These are phyloP conservation scores for Aspergillus chevalieri DNA, from an alignment of 2,329 filamentous ascomycete genomes.

Conservation along the genomic window DNA sequence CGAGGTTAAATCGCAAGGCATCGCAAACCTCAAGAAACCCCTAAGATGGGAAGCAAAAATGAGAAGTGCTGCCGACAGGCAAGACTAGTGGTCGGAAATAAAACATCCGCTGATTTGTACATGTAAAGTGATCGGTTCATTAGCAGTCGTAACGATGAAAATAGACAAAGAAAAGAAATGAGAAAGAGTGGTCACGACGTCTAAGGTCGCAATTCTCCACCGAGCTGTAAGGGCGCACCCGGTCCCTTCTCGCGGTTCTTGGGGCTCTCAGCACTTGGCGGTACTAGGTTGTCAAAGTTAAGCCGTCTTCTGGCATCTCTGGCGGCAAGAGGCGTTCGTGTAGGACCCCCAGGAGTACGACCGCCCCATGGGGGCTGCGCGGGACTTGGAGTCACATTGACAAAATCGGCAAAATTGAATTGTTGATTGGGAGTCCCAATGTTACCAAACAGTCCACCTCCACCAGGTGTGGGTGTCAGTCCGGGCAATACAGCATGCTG, in stretches of 20 bases:
- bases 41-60: background rate
- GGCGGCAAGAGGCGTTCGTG: conserved; percentile 63
- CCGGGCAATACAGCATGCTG: conserved; percentile 50
- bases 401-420: conserved; percentile 94
- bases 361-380: conserved; percentile 74
- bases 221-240: conserved; percentile 60
- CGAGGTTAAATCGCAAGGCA: background rate
- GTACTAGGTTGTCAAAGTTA: conserved; percentile 72
- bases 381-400: conserved; percentile 94
- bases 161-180: conserved; percentile 15
- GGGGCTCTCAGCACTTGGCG: conserved; percentile 46
- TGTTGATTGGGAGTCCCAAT: conserved; percentile 72
- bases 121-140: conserved; percentile 17
- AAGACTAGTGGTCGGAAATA: background rate
- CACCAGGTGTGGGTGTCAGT: conserved; percentile 53
- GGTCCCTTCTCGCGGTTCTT: conserved; percentile 37
- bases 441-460: conserved; percentile 67
- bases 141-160: conserved; percentile 15
- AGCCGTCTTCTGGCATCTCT: conserved; percentile 68
- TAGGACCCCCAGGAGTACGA: conserved; percentile 48
- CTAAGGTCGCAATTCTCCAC: conserved; percentile 56
- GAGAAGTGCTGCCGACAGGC: background rate
- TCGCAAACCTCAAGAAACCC: background rate
- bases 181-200: background rate
- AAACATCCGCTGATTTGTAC: conserved; percentile 6